Base-by-base conservation (phyloP, 805 yeast genomes). In the Ogataea ramenticola region DNA sequence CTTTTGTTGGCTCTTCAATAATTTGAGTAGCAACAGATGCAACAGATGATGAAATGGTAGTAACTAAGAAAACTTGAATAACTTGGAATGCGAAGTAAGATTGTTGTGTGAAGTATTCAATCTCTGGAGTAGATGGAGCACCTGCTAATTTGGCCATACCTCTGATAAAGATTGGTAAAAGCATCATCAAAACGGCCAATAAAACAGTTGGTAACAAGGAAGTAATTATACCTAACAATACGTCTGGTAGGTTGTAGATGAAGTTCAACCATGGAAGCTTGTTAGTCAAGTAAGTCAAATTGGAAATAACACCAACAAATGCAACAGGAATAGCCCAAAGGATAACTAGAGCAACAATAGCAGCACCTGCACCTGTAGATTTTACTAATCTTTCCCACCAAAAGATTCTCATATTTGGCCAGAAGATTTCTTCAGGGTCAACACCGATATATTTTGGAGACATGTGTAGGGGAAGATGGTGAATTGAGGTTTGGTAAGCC, bases 301-400 rank as follows among this genome's bases (percentile, higher is more conserved):
- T 83, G 3, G 90, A 82, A 46, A 84, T 69, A 56, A 80, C 57
- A 73, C 90, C 90, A 40, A 84, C 88, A 59, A 84, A 79, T 3
- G 90, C 82, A 35, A 82, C 88, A 14, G 91, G 91, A 50, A 83
- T 64, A 45, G 90, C 74, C 95, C 95, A 85, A 52, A 80, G 66
- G 27, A 79, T 56, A 42, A 82, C 69, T 37, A 82, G 54, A 1
- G 80, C 85, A 20, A 65, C 53, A 43, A 83, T 74, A 2, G 77
- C 79, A 15, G 76, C 68, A 31, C 65, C 44, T 0, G 90, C 79
- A 43, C 71, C 70, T 24, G 71, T 60, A 30, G 65, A 60, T 66
- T 91, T 72, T 12, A 68, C 65, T 17, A 82, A 58, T 54, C 80
- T 66, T 62, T 85, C 95, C 84, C 87, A 82, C 90, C 93, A 85